Base-by-base conservation (phyloP, 306 rosid species). In the Quercus variabilis region DNA sequence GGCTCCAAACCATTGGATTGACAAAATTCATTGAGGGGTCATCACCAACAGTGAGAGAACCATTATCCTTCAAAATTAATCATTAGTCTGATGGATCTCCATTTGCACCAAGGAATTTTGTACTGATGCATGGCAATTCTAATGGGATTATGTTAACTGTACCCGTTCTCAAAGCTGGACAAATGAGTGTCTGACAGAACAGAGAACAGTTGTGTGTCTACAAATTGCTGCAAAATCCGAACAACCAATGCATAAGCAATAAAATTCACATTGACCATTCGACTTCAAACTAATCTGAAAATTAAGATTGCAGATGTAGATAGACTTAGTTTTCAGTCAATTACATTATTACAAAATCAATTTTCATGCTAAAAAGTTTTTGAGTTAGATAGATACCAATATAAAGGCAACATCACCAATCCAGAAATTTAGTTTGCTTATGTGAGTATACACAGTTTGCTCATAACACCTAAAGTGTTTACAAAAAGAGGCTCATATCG, bases 161-260 rank as follows among this genome's bases (percentile, higher is more conserved):
- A 52, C 1, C 92, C 97, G 28, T 84, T 89, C 88, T 94, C 99
- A 31, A 91, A 86, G 87, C 86, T 91, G 74, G 97, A 87, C 74
- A 94, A 74, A 75, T 89, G 97, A 82, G 91, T 76, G 82, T 94
- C 97, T 51, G 97, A 88, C 35, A 94, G 87, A 86, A 86, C 95
- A 18, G 86, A 82, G 85, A 95, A 95, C 79, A 92, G 85, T 76
- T 95, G 99, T 21, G 99, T 92, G 81, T 92, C 98, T 77, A 91
- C 95, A 69, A 95, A 85, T 51, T 80, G 89, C 99, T 95, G 93
- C 84, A 86, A 69, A 75, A 80, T 51, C 68, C 63, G 69, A 79
- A 57, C 28, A 59, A 58, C 38, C 71, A 78, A 75, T 26, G 55
- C 78, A 78, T 30, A 25, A 80, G 78, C 57, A 60, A 76, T 51